Conservation (phyloP, 768 basidiomycete species). For the Calocybe gangraenosa region DNA sequence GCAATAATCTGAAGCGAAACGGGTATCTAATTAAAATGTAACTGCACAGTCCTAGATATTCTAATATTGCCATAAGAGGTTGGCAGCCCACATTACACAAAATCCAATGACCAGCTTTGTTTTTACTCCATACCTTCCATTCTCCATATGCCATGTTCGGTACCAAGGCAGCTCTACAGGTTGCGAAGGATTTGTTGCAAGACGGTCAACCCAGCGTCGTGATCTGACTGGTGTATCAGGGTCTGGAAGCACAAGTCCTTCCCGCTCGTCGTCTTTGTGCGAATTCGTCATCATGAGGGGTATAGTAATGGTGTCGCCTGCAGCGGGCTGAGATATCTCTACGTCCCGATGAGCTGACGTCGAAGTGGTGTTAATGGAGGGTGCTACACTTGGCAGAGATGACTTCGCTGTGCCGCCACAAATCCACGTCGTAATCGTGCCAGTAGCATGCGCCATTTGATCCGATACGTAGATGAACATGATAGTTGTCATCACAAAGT, state of each 20-base stretch:
- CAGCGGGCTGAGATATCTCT: conserved; percentile 11
- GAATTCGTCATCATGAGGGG: conserved; percentile 14
- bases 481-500: conserved; percentile 69
- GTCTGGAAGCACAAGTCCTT: conserved; percentile 25
- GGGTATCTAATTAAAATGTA: too few relatives aligned
- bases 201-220: conserved; percentile 48
- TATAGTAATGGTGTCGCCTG: conserved; percentile 13
- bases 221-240: conserved; percentile 36
- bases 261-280: conserved; percentile 16
- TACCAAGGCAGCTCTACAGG: conserved; percentile 21
- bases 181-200: conserved; percentile 31
- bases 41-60: background rate
- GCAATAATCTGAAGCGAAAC: too few relatives aligned
- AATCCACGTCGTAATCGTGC: conserved; percentile 60
- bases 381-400: conserved; percentile 9
- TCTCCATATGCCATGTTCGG: conserved; percentile 25
- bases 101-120: conserved; percentile 37
- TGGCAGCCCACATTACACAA: conserved; percentile 59
- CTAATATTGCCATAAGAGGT: conserved; percentile 51
- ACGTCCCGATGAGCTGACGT: conserved; percentile 12
- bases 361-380: conserved; percentile 2
- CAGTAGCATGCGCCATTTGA: conserved; percentile 71
- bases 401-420: conserved; percentile 31
- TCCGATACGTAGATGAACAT: conserved; percentile 82
- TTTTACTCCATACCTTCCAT: conserved; percentile 34